Conservation (phyloP, 306 rosid genomes). For the Casuarina glauca region DNA sequence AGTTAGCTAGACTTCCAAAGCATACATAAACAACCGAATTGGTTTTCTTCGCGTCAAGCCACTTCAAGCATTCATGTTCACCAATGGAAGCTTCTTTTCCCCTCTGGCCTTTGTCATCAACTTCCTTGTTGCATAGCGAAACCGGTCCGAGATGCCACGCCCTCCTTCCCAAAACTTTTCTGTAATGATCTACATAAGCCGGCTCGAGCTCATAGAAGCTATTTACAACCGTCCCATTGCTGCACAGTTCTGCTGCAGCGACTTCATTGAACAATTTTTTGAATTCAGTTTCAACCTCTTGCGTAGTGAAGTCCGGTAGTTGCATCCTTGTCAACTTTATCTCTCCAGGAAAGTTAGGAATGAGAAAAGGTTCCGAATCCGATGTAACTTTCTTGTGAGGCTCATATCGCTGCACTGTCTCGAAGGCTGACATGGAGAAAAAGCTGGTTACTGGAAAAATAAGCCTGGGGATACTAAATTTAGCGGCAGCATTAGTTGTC, state of each 20-base stretch:
- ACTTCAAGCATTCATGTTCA: slow-evolving; percentile 30
- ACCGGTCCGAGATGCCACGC: slow-evolving; percentile 67
- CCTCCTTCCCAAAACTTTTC: slow-evolving; percentile 30
- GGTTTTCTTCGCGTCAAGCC: slow-evolving; percentile 34
- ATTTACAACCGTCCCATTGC: slow-evolving; percentile 51
- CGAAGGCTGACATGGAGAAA: slow-evolving; percentile 27
- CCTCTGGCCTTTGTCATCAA: neutral
- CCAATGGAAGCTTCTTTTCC: slow-evolving; percentile 11
- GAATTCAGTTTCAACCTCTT: neutral
- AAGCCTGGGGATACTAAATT: slow-evolving; percentile 36
- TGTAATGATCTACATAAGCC: slow-evolving; percentile 42
- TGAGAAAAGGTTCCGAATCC: slow-evolving; percentile 34
- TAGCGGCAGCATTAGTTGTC: slow-evolving; percentile 24
- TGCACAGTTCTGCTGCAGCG: slow-evolving; percentile 23
- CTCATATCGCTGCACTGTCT: slow-evolving; percentile 1
- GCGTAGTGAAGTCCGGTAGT: neutral
- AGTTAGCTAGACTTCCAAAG: slow-evolving; percentile 33
- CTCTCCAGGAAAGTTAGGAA: slow-evolving; percentile 44
- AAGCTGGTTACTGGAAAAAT: slow-evolving; percentile 30
- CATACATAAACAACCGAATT: slow-evolving; percentile 51
- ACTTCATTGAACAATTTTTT: neutral
- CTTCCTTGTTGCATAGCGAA: slow-evolving; percentile 28
- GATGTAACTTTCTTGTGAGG: slow-evolving; percentile 42
- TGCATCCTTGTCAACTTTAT: slow-evolving; percentile 33
- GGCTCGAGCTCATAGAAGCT: slow-evolving; percentile 59